Evolutionary conservation across 1,139 yeast species (phyloP).

Genomic region (Suhomyces bokatorum): DNA sequence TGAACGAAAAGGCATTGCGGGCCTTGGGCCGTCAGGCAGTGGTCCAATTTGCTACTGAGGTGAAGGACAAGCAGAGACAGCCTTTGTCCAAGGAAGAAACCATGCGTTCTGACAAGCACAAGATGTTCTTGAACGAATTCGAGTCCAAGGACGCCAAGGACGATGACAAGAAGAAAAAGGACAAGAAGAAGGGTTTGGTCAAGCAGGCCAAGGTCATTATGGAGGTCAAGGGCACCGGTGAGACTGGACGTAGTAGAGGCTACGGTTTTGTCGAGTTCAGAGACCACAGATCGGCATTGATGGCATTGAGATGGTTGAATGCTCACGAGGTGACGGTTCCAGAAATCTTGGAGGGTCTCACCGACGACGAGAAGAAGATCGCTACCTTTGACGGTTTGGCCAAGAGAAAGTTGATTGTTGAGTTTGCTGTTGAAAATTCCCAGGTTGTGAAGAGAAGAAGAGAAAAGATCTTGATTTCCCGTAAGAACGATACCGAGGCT

Average conservation of each 20-base stretch:
- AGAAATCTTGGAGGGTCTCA: constrained; percentile 71
- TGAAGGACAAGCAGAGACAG: constrained; percentile 70
- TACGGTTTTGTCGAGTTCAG: constrained; percentile 90
- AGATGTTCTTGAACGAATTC: constrained; percentile 41
- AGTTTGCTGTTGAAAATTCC: constrained; percentile 94
- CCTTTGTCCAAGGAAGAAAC: constrained; percentile 89
- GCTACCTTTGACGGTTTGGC: constrained; percentile 54
- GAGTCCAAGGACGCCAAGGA: constrained; percentile 18
- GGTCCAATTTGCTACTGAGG: constrained; percentile 94
- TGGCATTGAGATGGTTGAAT: constrained; percentile 97
- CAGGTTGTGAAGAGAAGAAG: constrained; percentile 88
- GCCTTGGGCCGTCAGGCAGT: constrained; percentile 94
- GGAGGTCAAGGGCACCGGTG: constrained; percentile 89
- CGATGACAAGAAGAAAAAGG: constrained; percentile 55
- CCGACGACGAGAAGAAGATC: constrained; percentile 64
- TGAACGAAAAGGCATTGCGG: constrained; percentile 85
- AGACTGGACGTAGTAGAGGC: constrained; percentile 90
- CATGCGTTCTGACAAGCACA: constrained; percentile 70
- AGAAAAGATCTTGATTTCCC: constrained; percentile 58
- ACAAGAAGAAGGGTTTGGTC: constrained; percentile 84
- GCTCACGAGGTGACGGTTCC: constrained; percentile 79
- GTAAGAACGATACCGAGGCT: constrained; percentile 28
- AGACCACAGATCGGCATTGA: constrained; percentile 89
- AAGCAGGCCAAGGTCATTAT: constrained; percentile 89
- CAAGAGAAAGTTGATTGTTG: constrained; percentile 83